Evolutionary conservation across 1,284 basidiomycete species (phyloP).

Genomic region (Ganoderma sinense): DNA sequence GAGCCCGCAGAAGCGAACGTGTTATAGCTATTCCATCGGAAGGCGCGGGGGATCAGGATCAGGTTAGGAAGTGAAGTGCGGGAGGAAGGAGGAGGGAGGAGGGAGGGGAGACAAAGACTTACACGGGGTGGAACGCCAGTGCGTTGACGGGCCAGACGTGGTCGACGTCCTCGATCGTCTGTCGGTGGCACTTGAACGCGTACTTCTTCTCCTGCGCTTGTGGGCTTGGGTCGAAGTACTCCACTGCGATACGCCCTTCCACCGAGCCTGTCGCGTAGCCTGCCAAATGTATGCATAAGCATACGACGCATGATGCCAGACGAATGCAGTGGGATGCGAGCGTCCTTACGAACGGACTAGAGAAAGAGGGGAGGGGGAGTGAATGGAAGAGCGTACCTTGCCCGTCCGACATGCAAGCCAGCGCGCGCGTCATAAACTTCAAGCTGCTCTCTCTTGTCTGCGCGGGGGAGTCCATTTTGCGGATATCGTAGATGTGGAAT

Average conservation of each 20-base stretch:
- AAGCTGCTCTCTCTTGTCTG: constrained; percentile 91
- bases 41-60: not conserved
- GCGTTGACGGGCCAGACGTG: constrained; percentile 99
- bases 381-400: constrained; percentile 75
- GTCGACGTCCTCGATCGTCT: constrained; percentile 91
- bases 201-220: constrained; percentile 91
- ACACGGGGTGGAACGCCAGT: constrained; percentile 93
- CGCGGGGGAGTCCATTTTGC: constrained; percentile 74
- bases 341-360: not conserved
- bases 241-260: constrained; percentile 96
- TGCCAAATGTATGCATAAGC: constrained; percentile 39
- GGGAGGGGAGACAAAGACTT: constrained; percentile 33
- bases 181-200: constrained; percentile 97
- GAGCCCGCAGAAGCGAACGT: constrained; percentile 96
- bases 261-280: constrained; percentile 95
- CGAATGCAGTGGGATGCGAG: no score
- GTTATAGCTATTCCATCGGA: constrained; percentile 78
- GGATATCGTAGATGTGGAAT: constrained; percentile 87
- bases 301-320: no score
- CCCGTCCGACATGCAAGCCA: constrained; percentile 93
- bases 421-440: constrained; percentile 93
- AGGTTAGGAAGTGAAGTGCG: no score
- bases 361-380: not conserved
- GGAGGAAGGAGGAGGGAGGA: not conserved
- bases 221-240: constrained; percentile 90